Base-by-base conservation (phyloP, 768 basidiomycete species). In the Coprinopsis sp. region DNA sequence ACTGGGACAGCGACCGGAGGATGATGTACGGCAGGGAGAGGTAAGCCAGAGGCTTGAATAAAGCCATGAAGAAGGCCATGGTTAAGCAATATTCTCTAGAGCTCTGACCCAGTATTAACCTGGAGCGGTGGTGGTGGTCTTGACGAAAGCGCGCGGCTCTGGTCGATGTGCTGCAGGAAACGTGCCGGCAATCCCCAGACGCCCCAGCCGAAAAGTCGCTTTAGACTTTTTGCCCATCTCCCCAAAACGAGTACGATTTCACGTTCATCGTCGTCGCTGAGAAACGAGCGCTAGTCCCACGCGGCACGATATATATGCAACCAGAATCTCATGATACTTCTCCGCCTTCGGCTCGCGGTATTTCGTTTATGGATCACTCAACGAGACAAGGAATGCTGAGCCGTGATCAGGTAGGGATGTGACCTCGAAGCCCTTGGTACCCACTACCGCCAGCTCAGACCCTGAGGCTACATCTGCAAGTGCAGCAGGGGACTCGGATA, bases 41-140 rank as follows among this genome's bases (percentile, higher is more conserved):
- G 59, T 91, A 91, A 37, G 83, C 88, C 44, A 90, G 64, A 4
- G 87, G 82, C 61, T 79, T 84, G 62, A 87, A 61, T 49, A 88
- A 49, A 45, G 71, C 67, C 37, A 73, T 57, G 55, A 88, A 59
- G 57, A 84, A 68, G 51, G 81, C 81, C 87, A 89, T 89, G 58
- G 56, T 55, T 47, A n/a, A n/a, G n/a, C n/a, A n/a, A n/a, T n/a
- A n/a, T n/a, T n/a, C n/a, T n/a, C n/a, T n/a, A n/a, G n/a, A n/a
- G n/a, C n/a, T n/a, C n/a, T n/a, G n/a, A n/a, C n/a, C n/a, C n/a
- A n/a, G n/a, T n/a, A n/a, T n/a, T n/a, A n/a, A n/a, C n/a, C n/a
- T n/a, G n/a, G 41, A 3, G 48, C 30, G 19, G 13, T 18, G 37
- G 33, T 33, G 46, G 7, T 36, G 27, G 6, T 30, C 21, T 23